A percentile compares a stretch with the other conserved stretches of the same genome.
Evolutionary conservation across 2,329 filamentous ascomycete species (phyloP).

Genomic region (Fusarium odoratissimum): DNA sequence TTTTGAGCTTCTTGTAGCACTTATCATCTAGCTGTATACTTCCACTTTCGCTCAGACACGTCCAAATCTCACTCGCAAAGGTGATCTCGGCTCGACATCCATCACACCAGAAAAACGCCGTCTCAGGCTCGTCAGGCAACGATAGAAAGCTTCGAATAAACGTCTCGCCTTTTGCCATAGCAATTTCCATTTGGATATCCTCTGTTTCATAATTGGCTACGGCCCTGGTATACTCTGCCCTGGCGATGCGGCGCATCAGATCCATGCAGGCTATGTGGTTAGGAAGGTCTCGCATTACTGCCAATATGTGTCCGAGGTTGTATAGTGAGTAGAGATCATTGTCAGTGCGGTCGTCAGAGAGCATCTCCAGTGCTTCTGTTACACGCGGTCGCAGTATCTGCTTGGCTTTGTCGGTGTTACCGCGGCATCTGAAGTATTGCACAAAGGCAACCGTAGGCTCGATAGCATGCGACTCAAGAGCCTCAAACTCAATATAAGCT

Average conservation of each 20-base stretch:
- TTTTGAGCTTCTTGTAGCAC: neutral
- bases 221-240: neutral
- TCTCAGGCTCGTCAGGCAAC: neutral
- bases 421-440: neutral
- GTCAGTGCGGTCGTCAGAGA: neutral
- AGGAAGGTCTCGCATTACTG: neutral
- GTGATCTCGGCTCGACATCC: neutral
- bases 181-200: neutral
- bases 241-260: neutral
- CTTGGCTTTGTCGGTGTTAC: neutral
- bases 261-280: neutral
- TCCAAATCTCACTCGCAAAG: neutral
- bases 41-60: neutral
- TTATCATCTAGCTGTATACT: neutral
- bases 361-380: constrained; percentile 3
- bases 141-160: neutral
- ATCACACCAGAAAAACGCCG: neutral
- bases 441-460: neutral
- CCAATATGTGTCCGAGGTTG: neutral
- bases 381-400: neutral
- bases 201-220: neutral
- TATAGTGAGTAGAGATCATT: neutral
- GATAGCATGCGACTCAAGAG: neutral
- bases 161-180: neutral
- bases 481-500: neutral